Evolutionary conservation across 2,329 filamentous ascomycete genomes (phyloP).

Genomic region (Polytolypa hystricis): DNA sequence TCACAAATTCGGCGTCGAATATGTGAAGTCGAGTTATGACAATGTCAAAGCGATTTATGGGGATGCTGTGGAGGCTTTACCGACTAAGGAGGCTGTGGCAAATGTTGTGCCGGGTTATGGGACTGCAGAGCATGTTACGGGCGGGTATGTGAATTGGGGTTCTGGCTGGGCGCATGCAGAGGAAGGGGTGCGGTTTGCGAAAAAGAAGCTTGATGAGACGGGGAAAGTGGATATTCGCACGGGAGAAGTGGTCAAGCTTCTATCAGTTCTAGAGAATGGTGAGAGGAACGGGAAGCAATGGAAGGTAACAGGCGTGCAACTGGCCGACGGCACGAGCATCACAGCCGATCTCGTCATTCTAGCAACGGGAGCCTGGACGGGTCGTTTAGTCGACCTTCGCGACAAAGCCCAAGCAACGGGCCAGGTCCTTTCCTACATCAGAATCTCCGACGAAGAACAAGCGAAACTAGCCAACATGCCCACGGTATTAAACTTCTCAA

Average conservation of each 20-base stretch:
- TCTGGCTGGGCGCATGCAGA: constrained; percentile 38
- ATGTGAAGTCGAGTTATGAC: constrained; percentile 29
- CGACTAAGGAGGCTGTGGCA: constrained; percentile 24
- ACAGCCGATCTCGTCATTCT: constrained; percentile 64
- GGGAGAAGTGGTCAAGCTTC: constrained; percentile 26
- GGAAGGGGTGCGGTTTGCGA: constrained; percentile 28
- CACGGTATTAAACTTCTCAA: constrained; percentile 42
- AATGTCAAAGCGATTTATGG: constrained; percentile 28
- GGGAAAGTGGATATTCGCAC: constrained; percentile 25
- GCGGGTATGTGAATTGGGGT: constrained; percentile 37
- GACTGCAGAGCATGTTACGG: constrained; percentile 22
- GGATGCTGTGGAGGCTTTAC: constrained; percentile 22
- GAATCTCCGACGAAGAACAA: constrained; percentile 62
- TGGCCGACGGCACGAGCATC: constrained; percentile 41
- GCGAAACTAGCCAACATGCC: constrained; percentile 53
- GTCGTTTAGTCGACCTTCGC: constrained; percentile 62
- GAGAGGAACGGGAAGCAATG: background rate
- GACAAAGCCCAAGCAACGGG: constrained; percentile 71
- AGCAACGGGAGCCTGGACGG: constrained; percentile 81
- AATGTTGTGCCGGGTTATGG: constrained; percentile 26
- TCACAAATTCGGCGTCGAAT: constrained; percentile 21
- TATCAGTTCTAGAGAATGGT: constrained; percentile 15
- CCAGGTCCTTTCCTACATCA: constrained; percentile 68
- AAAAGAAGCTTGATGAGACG: constrained; percentile 25
- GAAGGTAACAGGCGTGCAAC: constrained; percentile 37